Evolutionary conservation across 2,329 filamentous ascomycete genomes (phyloP).

Genomic region (Didymella pinodella): DNA sequence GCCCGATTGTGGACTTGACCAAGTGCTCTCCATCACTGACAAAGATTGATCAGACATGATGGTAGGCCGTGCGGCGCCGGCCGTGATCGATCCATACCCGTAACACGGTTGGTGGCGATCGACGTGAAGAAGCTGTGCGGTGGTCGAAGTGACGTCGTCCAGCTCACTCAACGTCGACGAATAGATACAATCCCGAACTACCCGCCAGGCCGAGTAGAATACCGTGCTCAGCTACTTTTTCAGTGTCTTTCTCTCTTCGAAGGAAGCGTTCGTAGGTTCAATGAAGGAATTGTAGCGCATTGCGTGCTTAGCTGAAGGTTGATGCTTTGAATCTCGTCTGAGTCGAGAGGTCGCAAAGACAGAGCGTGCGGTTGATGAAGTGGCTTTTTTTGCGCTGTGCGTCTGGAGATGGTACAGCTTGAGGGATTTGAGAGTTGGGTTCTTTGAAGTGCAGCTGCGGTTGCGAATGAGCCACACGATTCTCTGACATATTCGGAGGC

Average conservation of each 20-base stretch:
- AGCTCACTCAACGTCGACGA: conserved; percentile 4
- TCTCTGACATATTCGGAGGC: background rate
- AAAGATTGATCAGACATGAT: background rate
- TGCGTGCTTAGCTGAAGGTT: background rate
- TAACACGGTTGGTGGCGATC: background rate
- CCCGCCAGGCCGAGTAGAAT: background rate
- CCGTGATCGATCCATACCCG: conserved; percentile 1
- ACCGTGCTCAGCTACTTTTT: background rate
- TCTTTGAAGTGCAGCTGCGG: background rate
- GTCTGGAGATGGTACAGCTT: background rate
- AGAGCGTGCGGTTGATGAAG: background rate
- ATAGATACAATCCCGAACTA: background rate
- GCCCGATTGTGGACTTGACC: conserved; percentile 1
- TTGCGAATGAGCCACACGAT: background rate
- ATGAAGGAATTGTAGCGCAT: background rate
- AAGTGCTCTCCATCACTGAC: background rate
- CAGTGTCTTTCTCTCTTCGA: background rate
- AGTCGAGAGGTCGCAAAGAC: background rate
- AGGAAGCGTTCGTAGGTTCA: background rate
- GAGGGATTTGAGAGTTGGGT: background rate
- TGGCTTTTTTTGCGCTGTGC: background rate
- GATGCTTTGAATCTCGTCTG: background rate
- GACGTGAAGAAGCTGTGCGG: background rate
- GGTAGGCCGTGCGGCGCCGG: background rate
- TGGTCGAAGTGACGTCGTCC: background rate